These are phyloP conservation scores for Aspergillus transmontanensis DNA, from an alignment of 2,329 filamentous ascomycete genomes.

Conservation along the genomic window DNA sequence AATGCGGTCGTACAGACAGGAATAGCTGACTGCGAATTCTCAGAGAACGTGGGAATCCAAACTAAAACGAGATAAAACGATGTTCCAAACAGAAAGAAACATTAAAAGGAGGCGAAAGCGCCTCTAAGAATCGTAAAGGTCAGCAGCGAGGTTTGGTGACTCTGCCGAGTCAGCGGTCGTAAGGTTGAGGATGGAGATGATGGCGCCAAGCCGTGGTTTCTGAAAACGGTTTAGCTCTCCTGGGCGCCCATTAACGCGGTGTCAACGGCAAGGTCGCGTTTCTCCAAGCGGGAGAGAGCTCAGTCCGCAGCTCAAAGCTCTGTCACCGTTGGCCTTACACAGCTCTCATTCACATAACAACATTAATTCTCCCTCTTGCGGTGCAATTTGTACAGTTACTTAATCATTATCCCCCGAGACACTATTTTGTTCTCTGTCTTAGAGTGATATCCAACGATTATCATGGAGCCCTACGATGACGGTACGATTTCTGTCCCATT, in stretches of 20 bases:
- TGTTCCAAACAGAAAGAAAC: slow-evolving; percentile 13
- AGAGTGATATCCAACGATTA: background rate
- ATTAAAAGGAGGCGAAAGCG: slow-evolving; percentile 14
- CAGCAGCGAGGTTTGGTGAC: background rate
- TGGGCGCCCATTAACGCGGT: slow-evolving; percentile 40
- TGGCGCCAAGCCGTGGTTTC: slow-evolving; percentile 24
- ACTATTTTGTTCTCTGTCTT: background rate
- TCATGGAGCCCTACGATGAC: slow-evolving; percentile 42
- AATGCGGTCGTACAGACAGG: slow-evolving; percentile 17
- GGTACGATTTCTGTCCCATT: slow-evolving; percentile 24
- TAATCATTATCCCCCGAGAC: background rate
- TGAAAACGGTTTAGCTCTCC: slow-evolving; percentile 27
- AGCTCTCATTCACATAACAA: background rate
- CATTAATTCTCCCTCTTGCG: background rate
- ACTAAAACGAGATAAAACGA: slow-evolving; percentile 22
- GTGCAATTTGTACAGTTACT: background rate
- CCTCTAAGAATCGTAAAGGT: slow-evolving; percentile 9
- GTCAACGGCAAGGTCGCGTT: slow-evolving; percentile 27
- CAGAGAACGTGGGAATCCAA: slow-evolving; percentile 20
- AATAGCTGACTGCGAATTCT: slow-evolving; percentile 23
- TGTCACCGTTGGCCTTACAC: slow-evolving; percentile 5
- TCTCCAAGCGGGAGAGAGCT: slow-evolving; percentile 17
- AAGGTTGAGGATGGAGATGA: slow-evolving; percentile 5
- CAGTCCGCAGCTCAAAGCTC: slow-evolving; percentile 21
- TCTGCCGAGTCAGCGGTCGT: background rate